Base-by-base conservation (phyloP, 148 eudicot genomes). In the Tetragonia tetragonoides region DNA sequence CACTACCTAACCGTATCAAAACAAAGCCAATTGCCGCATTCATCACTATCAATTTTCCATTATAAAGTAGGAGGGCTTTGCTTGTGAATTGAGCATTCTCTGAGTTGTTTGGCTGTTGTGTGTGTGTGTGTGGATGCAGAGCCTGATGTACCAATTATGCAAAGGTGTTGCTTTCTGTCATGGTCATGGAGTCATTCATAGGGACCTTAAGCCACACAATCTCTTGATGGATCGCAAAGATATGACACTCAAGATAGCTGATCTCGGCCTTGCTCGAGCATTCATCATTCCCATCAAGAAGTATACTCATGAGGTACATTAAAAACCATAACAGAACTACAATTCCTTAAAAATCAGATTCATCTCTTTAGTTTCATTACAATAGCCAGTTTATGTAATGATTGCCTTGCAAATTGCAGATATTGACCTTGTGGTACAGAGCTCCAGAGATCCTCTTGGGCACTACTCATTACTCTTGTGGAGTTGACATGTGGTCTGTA, bases 401-500 rank as follows among this genome's bases (percentile, higher is more conserved):
- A 60, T 8, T 66, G 18, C 12, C 38, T n/a, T 34, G 68, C 12
- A 14, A 66, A 4, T 80, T 81, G 78, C 92, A 95, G 99, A 95
- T 95, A 79, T 73, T 95, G 83, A 95, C 99, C 0, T 85, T 95
- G 49, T 95, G 99, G 99, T 95, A 95, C 62, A 86, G 99, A 83
- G 94, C 99, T 77, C 99, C 99, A 21, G 99, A 95, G 85, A 93
- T 95, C 56, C 97, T 95, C 71, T 74, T 93, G 84, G 97, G 99
- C 7, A 82, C 97, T 66, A 93, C 97, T 59, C 97, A 93, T 81
- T 95, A 95, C 87, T 95, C 99, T 0, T 88, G 96, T 68, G 97
- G 94, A 11, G 97, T 95, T 0, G 99, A 95, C 85, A 95, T 91
- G 93, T 95, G 99, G 99, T 95, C 99, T 65, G 99, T 95, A 65